Base-by-base conservation (phyloP, 2,329 filamentous ascomycete species). In the Trichoderma oligosporum region DNA sequence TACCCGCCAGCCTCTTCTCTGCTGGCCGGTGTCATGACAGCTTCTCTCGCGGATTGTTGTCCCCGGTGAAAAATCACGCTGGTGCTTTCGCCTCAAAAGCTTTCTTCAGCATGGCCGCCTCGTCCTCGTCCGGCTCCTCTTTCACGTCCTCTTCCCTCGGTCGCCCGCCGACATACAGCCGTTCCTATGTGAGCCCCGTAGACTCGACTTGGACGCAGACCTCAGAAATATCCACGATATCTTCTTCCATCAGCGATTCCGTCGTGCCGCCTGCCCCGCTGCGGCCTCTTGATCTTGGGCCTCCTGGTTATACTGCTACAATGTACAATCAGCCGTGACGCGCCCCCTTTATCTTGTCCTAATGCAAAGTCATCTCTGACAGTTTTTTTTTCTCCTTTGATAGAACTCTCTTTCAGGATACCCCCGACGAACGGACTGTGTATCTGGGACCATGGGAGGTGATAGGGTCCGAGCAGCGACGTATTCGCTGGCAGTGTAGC, bases 371-470 rank as follows among this genome's bases (percentile, higher is more conserved):
- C 35, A 59, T 62, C 47, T 60, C 62, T 60, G 35, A 61, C 44
- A 56, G 45, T 64, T 55, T 61, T 62, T 41, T 62, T 52, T 45
- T 48, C 22, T 44, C 16, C 53, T 35, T 39, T 59, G 25, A 38
- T 64, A 81, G 78, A 71, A 76, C 72, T 44, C 72, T 81, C n/a
- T 80, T 77, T 59, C 76, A 79, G 62, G 74, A 77, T 47, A 79
- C 77, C 6, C 64, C 73, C 33, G 72, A 77, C 63, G 78, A 81
- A 63, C 73, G 72, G 46, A 78, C 77, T 11, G 70, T 81, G 44
- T 80, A 80, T 60, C 72, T 81, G 7, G 78, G 78, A n/a, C 78
- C 78, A 4, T 81, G 78, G 78, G 76, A 80, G 63, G 71, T 80
- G 33, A 69, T 78, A 36, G 75, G 75, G 39, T 72, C 73, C 36